A percentile compares a stretch with the other conserved stretches of the same genome.
These are phyloP conservation scores for Kazachstania taianensis DNA, from an alignment of 805 yeast species.

Conservation along the genomic window DNA sequence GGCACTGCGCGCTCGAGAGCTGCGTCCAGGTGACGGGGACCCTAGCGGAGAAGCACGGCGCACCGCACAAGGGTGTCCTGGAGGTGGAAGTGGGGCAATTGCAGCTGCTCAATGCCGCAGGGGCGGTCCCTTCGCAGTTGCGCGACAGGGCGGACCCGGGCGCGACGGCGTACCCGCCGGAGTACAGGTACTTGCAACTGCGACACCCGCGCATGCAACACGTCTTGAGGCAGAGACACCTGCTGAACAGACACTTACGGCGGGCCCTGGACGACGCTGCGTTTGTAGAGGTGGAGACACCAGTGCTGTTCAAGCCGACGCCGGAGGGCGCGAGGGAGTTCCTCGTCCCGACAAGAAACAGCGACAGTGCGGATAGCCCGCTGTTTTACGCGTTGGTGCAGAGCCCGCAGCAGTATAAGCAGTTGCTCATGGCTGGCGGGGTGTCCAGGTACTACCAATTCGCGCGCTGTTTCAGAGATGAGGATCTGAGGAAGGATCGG, in stretches of 20 bases:
- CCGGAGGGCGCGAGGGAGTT: constrained; percentile 98
- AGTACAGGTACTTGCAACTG: constrained; percentile 72
- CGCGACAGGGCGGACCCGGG: constrained; percentile 41
- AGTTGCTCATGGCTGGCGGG: constrained; percentile 89
- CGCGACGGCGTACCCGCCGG: constrained; percentile 61
- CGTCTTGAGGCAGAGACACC: constrained; percentile 46
- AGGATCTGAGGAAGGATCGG: constrained; percentile 86
- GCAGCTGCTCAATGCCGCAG: constrained; percentile 53
- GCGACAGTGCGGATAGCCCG: no score
- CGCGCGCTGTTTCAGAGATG: constrained; percentile 93
- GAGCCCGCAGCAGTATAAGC: constrained; percentile 96
- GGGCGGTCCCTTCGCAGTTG: constrained; percentile 57
- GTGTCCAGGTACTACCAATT: constrained; percentile 77
- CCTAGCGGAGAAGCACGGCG: constrained; percentile 26
- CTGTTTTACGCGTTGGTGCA: constrained; percentile 87
- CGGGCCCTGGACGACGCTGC: constrained; percentile 31
- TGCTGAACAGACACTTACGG: constrained; percentile 41
- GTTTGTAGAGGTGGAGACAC: constrained; percentile 87
- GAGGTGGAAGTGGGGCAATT: constrained; percentile 49
- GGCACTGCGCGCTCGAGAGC: constrained; percentile 53
- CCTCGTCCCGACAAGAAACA: constrained; percentile 75
- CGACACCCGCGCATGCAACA: constrained; percentile 49
- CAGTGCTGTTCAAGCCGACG: constrained; percentile 84
- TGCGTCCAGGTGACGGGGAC: constrained; percentile 58
- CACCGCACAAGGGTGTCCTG: constrained; percentile 24